These are phyloP conservation scores for Mortierella sp. DNA, from an alignment of 371 early-diverging fungal genomes.

Conservation along the genomic window DNA sequence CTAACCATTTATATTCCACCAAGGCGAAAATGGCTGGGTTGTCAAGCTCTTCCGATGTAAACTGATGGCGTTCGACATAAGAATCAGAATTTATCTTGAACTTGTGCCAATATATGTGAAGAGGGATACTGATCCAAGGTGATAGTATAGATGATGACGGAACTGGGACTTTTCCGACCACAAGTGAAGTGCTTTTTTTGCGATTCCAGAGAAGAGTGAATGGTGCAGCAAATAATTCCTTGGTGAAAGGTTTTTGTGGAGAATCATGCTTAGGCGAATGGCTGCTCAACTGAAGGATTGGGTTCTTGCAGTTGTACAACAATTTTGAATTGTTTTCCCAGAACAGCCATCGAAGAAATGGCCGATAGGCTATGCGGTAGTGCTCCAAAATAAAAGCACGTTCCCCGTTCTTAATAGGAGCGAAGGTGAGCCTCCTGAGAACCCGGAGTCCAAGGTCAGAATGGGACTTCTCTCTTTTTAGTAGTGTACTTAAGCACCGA, in stretches of 20 bases:
- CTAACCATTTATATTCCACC: conserved; percentile 28
- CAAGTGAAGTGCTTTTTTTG: not conserved
- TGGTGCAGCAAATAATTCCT: conserved; percentile 8
- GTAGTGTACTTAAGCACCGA: not conserved
- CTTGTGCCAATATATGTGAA: not conserved
- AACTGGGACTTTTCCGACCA: not conserved
- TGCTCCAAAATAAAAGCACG: not conserved
- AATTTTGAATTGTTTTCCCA: not conserved
- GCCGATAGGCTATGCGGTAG: not conserved
- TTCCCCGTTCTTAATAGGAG: not conserved
- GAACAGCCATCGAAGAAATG: not conserved
- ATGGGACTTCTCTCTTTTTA: not conserved
- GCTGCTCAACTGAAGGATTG: conserved; percentile 2
- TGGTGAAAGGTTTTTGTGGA: not conserved
- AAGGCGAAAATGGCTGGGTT: conserved; percentile 17
- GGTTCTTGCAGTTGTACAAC: conserved; percentile 7
- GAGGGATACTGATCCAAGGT: too few species aligned
- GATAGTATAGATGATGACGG: not conserved
- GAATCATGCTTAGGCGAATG: not conserved
- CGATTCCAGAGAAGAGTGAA: conserved; percentile 10
- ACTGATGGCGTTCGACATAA: not conserved
- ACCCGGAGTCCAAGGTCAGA: conserved; percentile 1
- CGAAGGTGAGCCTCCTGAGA: not conserved
- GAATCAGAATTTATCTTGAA: not conserved
- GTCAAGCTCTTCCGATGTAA: conserved; percentile 1